Evolutionary conservation across 1,284 basidiomycete genomes (phyloP), one percentile per base, ranked within the genome.

Genomic region (Marasmius tenuissimus): DNA sequence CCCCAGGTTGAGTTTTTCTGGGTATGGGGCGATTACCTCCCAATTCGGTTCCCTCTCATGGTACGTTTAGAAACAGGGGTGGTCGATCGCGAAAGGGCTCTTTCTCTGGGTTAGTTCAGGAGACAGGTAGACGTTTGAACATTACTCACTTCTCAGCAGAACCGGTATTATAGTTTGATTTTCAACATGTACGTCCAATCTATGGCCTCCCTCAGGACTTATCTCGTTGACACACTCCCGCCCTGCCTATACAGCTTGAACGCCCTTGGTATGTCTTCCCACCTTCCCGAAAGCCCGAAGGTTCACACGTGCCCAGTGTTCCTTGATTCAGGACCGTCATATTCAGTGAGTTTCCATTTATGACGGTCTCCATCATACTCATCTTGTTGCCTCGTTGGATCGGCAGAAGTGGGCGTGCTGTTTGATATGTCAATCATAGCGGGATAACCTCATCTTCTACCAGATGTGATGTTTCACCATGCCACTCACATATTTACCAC

Each of bases 131-230:
- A 53, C 51, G 34, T 14, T 4, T n/a, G 35, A 18, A 12, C 14
- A 18, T 33, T 33, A 18, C 22, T 35, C 40, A 12, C 53, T 33
- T 27, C 1, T 22, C 22, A 47, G 16, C 45, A 63, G 62, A 63
- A 54, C 42, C 53, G 62, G 4, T 63, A 63, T 52, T 63, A 63
- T 35, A 57, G 62, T 22, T 35, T 63, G n/a, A 54, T 40, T 0
- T 60, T 51, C 59, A 60, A 59, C 40, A 60, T 60, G 62, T 60
- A 34, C 33, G 59, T 47, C 16, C 20, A 14, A 20, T n/a, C 4
- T 34, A 12, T 11, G 5, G 12, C 4, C n/a, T 12, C 52, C 12
- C 11, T 34, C n/a, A 20, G 5, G 20, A 12, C 33, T 40, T 20
- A n/a, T 14, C 22, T 33, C 39, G 12, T 45, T 33, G 3, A 33